Evolutionary conservation across 176 grass and related monocot species (phyloP).

Genomic region (Paspalum notatum): DNA sequence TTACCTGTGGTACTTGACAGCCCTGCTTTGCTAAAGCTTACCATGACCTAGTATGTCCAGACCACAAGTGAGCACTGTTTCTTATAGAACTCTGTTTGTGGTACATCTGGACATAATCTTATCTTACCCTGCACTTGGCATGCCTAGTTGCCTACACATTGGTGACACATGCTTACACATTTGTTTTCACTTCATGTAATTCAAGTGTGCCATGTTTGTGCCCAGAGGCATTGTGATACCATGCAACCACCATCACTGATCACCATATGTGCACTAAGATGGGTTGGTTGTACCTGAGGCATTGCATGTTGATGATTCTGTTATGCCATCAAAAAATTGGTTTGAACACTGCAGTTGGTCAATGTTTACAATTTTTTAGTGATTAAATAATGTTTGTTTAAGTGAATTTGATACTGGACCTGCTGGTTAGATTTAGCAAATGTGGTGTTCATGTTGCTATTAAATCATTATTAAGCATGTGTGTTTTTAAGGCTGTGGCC

Average conservation of each 20-base stretch:
- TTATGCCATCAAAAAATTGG: neutral
- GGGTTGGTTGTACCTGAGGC: neutral
- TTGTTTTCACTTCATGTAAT: neutral
- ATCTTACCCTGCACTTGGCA: neutral
- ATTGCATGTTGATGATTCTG: neutral
- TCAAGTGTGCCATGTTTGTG: neutral
- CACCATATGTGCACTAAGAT: neutral
- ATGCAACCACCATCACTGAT: neutral
- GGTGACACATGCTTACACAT: neutral
- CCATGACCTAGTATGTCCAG: neutral
- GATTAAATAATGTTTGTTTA: neutral
- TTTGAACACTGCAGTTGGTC: neutral
- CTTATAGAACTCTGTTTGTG: neutral
- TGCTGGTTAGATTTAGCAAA: neutral
- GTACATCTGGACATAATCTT: neutral
- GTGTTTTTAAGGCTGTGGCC: neutral
- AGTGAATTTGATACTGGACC: neutral
- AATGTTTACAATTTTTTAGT: neutral
- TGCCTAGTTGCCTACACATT: neutral
- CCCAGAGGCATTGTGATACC: neutral
- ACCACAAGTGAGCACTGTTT: neutral
- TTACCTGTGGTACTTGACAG: neutral
- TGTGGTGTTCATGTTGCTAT: neutral
- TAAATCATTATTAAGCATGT: neutral
- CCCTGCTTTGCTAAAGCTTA: neutral